Evolutionary conservation across 495 filamentous ascomycete genomes (phyloP).

Genomic region (Hypoxylon trugodes): DNA sequence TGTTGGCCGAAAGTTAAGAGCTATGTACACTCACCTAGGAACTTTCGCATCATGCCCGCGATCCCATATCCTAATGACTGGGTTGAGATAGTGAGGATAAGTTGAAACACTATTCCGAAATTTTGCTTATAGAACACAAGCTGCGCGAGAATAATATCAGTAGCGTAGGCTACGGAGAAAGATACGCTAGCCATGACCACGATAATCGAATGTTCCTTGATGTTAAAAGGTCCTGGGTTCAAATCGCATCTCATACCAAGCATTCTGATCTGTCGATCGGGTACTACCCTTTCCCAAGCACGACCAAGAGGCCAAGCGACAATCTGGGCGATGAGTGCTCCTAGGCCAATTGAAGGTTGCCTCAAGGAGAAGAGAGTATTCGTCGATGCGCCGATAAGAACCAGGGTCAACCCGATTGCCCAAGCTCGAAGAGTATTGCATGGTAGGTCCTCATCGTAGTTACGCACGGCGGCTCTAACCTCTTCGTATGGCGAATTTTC

Average conservation of each 20-base stretch:
- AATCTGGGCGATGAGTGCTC: constrained; percentile 73
- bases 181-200: constrained; percentile 74
- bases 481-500: constrained; percentile 77
- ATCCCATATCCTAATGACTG: constrained; percentile 79
- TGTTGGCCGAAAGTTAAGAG: background rate
- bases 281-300: constrained; percentile 57
- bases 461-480: constrained; percentile 68
- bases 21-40: constrained; percentile 50
- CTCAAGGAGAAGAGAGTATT: constrained; percentile 78
- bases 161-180: constrained; percentile 72
- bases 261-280: constrained; percentile 59
- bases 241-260: constrained; percentile 66
- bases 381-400: constrained; percentile 70
- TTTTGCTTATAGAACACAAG: constrained; percentile 72
- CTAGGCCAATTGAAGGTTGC: constrained; percentile 70
- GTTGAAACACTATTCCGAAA: constrained; percentile 71
- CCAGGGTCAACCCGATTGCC: constrained; percentile 71
- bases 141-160: constrained; percentile 73
- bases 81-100: constrained; percentile 74
- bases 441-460: constrained; percentile 71
- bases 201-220: constrained; percentile 78
- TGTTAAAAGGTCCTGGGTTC: constrained; percentile 80
- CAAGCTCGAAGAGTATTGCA: constrained; percentile 79
- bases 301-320: constrained; percentile 75
- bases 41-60: constrained; percentile 68